Conservation (phyloP, 306 rosid species). For the Pueraria montana region DNA sequence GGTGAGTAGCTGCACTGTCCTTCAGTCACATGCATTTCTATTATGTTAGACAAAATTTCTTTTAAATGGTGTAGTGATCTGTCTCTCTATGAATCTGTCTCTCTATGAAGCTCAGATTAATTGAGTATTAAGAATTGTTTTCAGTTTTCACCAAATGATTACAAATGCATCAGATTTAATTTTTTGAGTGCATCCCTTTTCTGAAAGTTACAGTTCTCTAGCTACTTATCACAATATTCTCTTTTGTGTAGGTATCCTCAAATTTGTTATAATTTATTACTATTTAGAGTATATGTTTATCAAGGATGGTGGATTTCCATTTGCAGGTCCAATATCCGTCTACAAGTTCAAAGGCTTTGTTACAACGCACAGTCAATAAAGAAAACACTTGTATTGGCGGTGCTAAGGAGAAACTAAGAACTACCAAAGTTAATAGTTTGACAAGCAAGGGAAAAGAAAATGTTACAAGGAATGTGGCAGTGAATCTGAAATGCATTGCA, state of each 20-base stretch:
- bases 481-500: slow-evolving; percentile 55
- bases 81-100: not conserved
- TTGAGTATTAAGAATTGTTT: slow-evolving; percentile 7
- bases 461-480: slow-evolving; percentile 43
- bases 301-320: slow-evolving; percentile 36
- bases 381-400: slow-evolving; percentile 8
- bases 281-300: slow-evolving; percentile 12
- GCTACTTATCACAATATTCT: slow-evolving; percentile 15
- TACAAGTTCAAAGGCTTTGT: slow-evolving; percentile 53
- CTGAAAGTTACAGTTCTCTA: not conserved
- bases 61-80: not conserved
- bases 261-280: not conserved
- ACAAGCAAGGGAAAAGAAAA: slow-evolving; percentile 64
- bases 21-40: slow-evolving; percentile 8
- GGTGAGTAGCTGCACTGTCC: slow-evolving; percentile 58
- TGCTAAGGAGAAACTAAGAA: slow-evolving; percentile 56
- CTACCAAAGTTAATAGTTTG: slow-evolving; percentile 42
- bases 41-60: not conserved
- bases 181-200: slow-evolving; percentile 12
- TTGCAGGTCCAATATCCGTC: slow-evolving; percentile 55
- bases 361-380: slow-evolving; percentile 50
- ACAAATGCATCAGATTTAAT: slow-evolving; percentile 12
- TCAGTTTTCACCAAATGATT: slow-evolving; percentile 5
- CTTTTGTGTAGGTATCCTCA: slow-evolving; percentile 8
- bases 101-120: not conserved